Evolutionary conservation across 495 filamentous ascomycete species (phyloP).

Genomic region (Hypoxylon rickii): DNA sequence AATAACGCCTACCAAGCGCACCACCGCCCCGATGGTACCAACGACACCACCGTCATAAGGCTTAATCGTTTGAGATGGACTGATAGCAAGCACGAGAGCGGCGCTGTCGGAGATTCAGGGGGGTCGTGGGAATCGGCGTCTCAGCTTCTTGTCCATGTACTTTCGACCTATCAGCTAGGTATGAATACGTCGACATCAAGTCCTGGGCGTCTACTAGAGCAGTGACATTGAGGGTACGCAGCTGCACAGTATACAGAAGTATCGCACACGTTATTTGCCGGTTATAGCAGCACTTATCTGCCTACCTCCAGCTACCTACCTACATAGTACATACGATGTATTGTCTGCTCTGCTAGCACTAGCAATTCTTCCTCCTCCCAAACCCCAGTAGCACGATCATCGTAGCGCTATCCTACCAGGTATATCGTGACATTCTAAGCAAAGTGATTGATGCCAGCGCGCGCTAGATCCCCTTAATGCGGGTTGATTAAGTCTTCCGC

Average conservation of each 20-base stretch:
- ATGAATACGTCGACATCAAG: too few species aligned
- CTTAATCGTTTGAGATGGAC: conserved; percentile 13
- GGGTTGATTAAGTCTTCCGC: conserved; percentile 47
- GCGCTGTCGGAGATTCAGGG: conserved; percentile 12
- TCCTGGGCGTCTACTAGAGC: too few species aligned
- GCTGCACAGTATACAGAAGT: conserved; percentile 1
- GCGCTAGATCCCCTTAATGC: conserved; percentile 32
- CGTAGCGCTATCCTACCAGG: too few species aligned
- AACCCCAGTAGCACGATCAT: too few species aligned
- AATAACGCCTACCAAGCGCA: not conserved
- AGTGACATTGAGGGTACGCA: conserved; percentile 2
- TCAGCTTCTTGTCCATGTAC: conserved; percentile 2
- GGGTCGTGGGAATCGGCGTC: conserved; percentile 2
- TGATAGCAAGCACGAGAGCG: conserved; percentile 1
- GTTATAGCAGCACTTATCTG: conserved; percentile 2
- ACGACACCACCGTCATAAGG: not conserved
- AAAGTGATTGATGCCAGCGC: conserved; percentile 20
- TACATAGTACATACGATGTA: not conserved
- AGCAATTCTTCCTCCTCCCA: too few species aligned
- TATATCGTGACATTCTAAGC: conserved; percentile 6
- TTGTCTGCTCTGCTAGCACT: too few species aligned
- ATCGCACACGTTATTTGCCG: too few species aligned
- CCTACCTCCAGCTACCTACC: conserved; percentile 17
- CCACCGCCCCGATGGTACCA: not conserved
- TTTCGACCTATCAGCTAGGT: conserved; percentile 1